phyloP scores from a whole-genome alignment of 2,329 filamentous ascomycete genomes.

The Colletotrichum gloeosporioides region DNA sequence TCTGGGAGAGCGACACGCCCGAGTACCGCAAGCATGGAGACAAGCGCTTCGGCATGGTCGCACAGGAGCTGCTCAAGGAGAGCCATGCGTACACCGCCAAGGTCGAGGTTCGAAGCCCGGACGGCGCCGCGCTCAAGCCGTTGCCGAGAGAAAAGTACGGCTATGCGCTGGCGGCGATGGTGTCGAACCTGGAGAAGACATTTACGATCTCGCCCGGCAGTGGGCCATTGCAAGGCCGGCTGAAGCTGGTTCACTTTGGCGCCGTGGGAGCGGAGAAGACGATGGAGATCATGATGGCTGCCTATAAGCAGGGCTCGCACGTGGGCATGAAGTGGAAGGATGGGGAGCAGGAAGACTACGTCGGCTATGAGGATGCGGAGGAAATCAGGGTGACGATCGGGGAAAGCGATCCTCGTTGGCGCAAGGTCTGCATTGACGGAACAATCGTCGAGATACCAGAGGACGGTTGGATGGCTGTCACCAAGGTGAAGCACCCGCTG shows the following conservation, averaged over 20 bases:
- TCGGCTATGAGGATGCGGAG: slow-evolving; percentile 76
- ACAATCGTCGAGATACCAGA: slow-evolving; percentile 78
- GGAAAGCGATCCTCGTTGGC: slow-evolving; percentile 76
- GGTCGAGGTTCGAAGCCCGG: slow-evolving; percentile 31
- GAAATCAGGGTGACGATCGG: slow-evolving; percentile 69
- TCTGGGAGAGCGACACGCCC: slow-evolving; percentile 88
- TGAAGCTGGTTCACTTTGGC: slow-evolving; percentile 79
- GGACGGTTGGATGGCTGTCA: slow-evolving; percentile 74
- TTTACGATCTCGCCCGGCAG: slow-evolving; percentile 83
- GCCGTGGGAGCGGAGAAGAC: slow-evolving; percentile 67
- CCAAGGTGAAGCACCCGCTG: slow-evolving; percentile 46
- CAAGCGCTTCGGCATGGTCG: slow-evolving; percentile 85
- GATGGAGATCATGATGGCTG: slow-evolving; percentile 78
- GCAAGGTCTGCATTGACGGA: slow-evolving; percentile 90
- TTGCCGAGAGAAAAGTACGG: slow-evolving; percentile 59
- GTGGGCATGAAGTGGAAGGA: slow-evolving; percentile 55
- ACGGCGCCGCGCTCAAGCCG: slow-evolving; percentile 27
- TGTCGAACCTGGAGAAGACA: slow-evolving; percentile 80
- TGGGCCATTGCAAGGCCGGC: slow-evolving; percentile 70
- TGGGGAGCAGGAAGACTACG: slow-evolving; percentile 58
- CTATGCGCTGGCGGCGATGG: slow-evolving; percentile 78
- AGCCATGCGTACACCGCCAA: slow-evolving; percentile 55
- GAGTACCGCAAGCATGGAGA: slow-evolving; percentile 79
- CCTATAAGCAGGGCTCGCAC: slow-evolving; percentile 64
- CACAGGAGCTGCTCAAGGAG: slow-evolving; percentile 70